Evolutionary conservation across 2,329 filamentous ascomycete species (phyloP), one percentile per base, ranked within the genome.

Genomic region (Penicillium hesseltinei): DNA sequence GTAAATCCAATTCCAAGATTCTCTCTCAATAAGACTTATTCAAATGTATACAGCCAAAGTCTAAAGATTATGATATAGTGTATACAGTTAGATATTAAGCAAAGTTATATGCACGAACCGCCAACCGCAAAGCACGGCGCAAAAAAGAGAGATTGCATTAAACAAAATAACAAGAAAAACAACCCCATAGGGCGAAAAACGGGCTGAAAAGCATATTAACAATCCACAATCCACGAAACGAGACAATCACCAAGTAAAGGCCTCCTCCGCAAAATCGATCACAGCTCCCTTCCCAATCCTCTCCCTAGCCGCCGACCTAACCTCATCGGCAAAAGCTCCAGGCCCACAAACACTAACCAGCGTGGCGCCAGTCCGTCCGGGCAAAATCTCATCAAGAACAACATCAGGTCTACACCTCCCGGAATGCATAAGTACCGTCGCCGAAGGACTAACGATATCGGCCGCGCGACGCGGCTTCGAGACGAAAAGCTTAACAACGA

Each of bases 181-280:
- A 45, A 13, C 21, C n/a, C 19, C 48, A 38, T 43, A 38, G 31
- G 51, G 36, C 49, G 23, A 49, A 39, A 50, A 25, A 17, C 38
- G 54, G 27, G 7, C 31, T 23, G 23, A 23, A 51, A 39, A 25
- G 13, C 50, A 38, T n/a, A n/a, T 33, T 31, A 50, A 36, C n/a
- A 23, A 8, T 2, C 2, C 56, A n/a, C 15, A 11, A 11, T 7
- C 25, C 25, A 27, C 25, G 6, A 43, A 42, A 57, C 19, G 35
- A 49, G 29, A 3, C 31, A 57, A 57, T 62, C 70, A 87, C 76
- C 85, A 87, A 2, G 84, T 87, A 72, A 88, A 88, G 39, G 83
- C 82, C 74, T 88, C 85, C 69, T 88, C 85, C 21, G 84, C 78
- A 71, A 87, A 87, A 72, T 87, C 84, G 9, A 88, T 72, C 49